Conservation (phyloP, 108 stramenopile species). For the Bacterosira constricta region DNA sequence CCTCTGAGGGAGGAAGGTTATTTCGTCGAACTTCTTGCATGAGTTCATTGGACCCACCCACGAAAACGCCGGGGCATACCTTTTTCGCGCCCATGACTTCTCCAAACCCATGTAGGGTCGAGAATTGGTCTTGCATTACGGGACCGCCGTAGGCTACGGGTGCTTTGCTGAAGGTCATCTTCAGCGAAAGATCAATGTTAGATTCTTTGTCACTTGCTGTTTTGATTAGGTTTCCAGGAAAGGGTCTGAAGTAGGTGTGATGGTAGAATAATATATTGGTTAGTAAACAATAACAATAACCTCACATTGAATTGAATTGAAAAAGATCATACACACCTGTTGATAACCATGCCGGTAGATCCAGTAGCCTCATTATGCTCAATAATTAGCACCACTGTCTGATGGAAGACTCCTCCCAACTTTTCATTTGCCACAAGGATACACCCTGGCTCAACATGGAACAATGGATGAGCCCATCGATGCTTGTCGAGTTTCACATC, state of each 20-base stretch:
- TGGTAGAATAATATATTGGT: too few species aligned
- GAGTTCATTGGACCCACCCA: conserved; percentile 83
- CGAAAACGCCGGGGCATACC: conserved; percentile 82
- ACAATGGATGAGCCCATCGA: conserved; percentile 84
- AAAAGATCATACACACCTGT: conserved; percentile 65
- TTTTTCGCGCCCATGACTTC: conserved; percentile 84
- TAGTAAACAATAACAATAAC: too few species aligned
- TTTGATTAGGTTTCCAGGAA: conserved; percentile 71
- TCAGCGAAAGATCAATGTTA: conserved; percentile 77
- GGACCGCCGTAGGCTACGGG: conserved; percentile 88
- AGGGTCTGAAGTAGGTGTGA: conserved; percentile 54
- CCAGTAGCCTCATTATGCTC: conserved; percentile 80
- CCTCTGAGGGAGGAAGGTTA: conserved; percentile 63
- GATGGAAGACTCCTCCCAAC: conserved; percentile 87
- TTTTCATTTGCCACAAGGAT: conserved; percentile 89
- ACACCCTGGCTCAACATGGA: conserved; percentile 84
- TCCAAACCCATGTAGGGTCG: conserved; percentile 81
- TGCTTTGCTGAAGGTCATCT: conserved; percentile 72
- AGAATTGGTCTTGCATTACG: conserved; percentile 80
- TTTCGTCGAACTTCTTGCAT: conserved; percentile 77
- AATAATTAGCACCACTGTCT: conserved; percentile 87
- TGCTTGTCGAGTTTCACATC: conserved; percentile 67
- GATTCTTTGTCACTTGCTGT: conserved; percentile 62
- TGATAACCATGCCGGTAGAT: conserved; percentile 85
- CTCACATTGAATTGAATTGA: too few species aligned